phyloP scores from a whole-genome alignment of 768 basidiomycete species.

The Lactifluus rugatus region DNA sequence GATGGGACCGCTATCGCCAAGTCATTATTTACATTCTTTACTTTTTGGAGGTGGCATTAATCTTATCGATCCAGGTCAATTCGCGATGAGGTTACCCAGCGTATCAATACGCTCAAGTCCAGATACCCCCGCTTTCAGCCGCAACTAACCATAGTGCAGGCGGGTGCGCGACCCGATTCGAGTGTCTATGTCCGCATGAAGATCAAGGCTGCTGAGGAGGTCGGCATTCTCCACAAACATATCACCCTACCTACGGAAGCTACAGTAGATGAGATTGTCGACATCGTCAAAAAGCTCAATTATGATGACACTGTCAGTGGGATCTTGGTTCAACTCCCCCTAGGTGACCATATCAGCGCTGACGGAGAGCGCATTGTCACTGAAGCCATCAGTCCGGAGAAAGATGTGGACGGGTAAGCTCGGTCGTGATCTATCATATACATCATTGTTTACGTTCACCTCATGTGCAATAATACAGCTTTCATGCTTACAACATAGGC shows the following conservation, averaged over 20 bases:
- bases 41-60: neutral
- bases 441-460: neutral
- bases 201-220: conserved; percentile 87
- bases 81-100: conserved; percentile 62
- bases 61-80: conserved; percentile 49
- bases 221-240: conserved; percentile 82
- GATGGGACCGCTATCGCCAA: conserved; percentile 82
- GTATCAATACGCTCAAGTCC: conserved; percentile 53
- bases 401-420: conserved; percentile 91
- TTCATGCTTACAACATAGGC: conserved; percentile 98
- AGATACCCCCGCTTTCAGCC: conserved; percentile 84
- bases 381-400: conserved; percentile 88
- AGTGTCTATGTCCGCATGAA: conserved; percentile 96
- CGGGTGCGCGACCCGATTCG: conserved; percentile 87
- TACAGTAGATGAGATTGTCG: conserved; percentile 67
- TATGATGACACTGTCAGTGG: conserved; percentile 74
- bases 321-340: conserved; percentile 91
- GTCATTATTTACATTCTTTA: conserved; percentile 33
- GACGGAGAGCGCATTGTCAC: conserved; percentile 86
- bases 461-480: conserved; percentile 38
- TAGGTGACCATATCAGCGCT: conserved; percentile 69
- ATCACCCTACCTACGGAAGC: conserved; percentile 59
- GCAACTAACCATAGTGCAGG: conserved; percentile 86
- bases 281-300: conserved; percentile 73
- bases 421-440: neutral